Evolutionary conservation across 2,329 filamentous ascomycete genomes (phyloP).

Genomic region (Leptodontidium sp.): DNA sequence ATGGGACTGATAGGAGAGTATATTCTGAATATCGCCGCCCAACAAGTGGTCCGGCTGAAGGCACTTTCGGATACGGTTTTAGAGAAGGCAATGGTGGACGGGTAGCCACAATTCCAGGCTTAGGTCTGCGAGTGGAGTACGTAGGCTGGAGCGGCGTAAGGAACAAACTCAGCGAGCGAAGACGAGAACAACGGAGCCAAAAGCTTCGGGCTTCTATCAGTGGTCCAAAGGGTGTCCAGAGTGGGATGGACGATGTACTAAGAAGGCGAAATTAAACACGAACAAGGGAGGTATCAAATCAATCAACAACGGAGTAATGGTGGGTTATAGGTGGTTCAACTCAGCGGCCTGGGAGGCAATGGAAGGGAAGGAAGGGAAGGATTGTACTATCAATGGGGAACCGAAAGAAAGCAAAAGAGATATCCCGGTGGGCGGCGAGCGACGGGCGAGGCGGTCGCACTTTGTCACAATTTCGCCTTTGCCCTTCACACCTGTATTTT

Average conservation of each 20-base stretch:
- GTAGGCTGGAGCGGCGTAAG: constrained; percentile 60
- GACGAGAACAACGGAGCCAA: constrained; percentile 64
- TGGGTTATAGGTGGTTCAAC: neutral
- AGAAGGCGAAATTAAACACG: constrained; percentile 6
- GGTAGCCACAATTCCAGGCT: constrained; percentile 42
- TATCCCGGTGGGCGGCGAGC: constrained; percentile 6
- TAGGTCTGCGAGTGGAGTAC: constrained; percentile 58
- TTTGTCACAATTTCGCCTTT: constrained; percentile 9
- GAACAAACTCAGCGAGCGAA: constrained; percentile 63
- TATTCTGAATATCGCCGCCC: constrained; percentile 25
- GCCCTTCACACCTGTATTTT: constrained; percentile 3
- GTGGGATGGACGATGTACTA: constrained; percentile 45
- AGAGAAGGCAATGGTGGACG: constrained; percentile 43
- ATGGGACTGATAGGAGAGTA: constrained; percentile 27
- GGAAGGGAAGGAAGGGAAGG: neutral
- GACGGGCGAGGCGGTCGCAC: neutral
- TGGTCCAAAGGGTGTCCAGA: constrained; percentile 54
- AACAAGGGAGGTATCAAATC: neutral
- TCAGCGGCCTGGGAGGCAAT: neutral
- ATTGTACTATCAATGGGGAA: constrained; percentile 24
- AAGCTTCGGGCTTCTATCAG: constrained; percentile 69
- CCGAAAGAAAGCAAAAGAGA: constrained; percentile 16
- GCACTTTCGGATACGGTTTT: constrained; percentile 43
- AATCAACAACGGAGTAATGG: neutral
- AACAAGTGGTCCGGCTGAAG: constrained; percentile 30